Evolutionary conservation across 768 basidiomycete species (phyloP).

Genomic region (Heimioporus sp.): DNA sequence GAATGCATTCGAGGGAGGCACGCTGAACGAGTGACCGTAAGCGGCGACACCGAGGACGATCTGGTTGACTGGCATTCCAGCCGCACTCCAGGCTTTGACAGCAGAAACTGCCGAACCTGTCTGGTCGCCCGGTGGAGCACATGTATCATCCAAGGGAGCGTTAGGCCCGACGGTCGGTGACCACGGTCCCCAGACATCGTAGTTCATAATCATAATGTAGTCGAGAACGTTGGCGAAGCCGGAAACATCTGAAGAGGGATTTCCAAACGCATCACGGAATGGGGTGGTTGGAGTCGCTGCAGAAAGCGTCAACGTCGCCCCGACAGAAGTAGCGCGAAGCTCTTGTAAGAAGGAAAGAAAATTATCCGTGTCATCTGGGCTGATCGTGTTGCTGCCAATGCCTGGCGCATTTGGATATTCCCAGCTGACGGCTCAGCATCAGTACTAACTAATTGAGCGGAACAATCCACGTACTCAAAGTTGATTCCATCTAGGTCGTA

Average conservation of each 20-base stretch:
- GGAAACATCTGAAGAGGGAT: slow-evolving; percentile 66
- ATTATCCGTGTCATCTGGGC: slow-evolving; percentile 63
- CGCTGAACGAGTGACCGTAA: slow-evolving; percentile 75
- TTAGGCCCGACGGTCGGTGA: slow-evolving; percentile 67
- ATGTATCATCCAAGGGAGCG: slow-evolving; percentile 77
- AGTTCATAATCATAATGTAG: slow-evolving; percentile 65
- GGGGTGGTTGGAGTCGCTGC: slow-evolving; percentile 65
- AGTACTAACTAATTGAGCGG: not conserved
- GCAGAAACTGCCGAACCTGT: slow-evolving; percentile 77
- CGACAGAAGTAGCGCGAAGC: slow-evolving; percentile 54
- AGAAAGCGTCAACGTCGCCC: slow-evolving; percentile 59
- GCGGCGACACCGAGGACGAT: slow-evolving; percentile 81
- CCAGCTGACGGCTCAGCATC: slow-evolving; percentile 56
- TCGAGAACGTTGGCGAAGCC: slow-evolving; percentile 70
- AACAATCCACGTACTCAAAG: slow-evolving; percentile 22
- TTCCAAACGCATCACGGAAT: slow-evolving; percentile 58
- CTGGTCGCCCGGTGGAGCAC: slow-evolving; percentile 56
- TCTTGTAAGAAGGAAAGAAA: slow-evolving; percentile 73
- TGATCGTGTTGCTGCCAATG: slow-evolving; percentile 65
- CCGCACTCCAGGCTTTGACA: slow-evolving; percentile 67
- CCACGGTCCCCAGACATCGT: slow-evolving; percentile 58
- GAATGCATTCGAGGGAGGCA: slow-evolving; percentile 39
- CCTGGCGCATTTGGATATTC: slow-evolving; percentile 76
- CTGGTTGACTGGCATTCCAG: slow-evolving; percentile 67
- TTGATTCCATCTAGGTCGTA: slow-evolving; percentile 58